Evolutionary conservation across 352 stramenopile genomes (phyloP), one percentile per base, ranked within the genome.

Genomic region (Pythium phragmitis): DNA sequence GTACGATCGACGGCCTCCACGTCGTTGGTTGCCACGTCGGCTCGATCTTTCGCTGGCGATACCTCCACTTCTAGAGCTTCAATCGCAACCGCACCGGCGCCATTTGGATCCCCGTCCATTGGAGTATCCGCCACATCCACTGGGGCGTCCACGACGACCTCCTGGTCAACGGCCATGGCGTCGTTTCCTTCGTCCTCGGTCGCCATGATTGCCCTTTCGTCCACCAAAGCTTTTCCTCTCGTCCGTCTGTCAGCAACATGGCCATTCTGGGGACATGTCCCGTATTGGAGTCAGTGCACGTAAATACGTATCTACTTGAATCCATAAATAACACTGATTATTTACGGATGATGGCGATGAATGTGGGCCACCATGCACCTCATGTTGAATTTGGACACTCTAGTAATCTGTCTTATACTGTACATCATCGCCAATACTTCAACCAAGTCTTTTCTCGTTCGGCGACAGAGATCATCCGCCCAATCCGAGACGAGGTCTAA

Each of bases 401-500:
- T 39, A 57, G 30, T 65, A 57, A 57, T 64, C 28, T 61, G 65
- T 72, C 65, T 36, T 6, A 1, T 39, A 57, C 46, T 52, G 65
- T 72, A 65, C 59, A 36, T 2, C 17, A 17, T 23, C 6, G 7
- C 9, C 34, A 43, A 71, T 71, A 71, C 57, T 71, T 71, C 57
- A 71, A 71, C 52, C 65, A 67, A 71, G 65, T 71, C 51, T 56
- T 19, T 17, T 30, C 14, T 9, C 13, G 39, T 17, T 7, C 13
- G 16, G 13, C 19, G 8, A 19, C 39, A 46, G 17, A 21, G 5
- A 7, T 46, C 34, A 39, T 39, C 11, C 4, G 7, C 1, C 55
- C 48, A 70, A 63, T 69, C 54, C 41, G 14, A 51, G 21, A 45
- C 28, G 39, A 28, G 13, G 26, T 43, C 21, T 21, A 14, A 26